phyloP scores from a whole-genome alignment of 495 filamentous ascomycete genomes.

The Hyphodiscus hymeniophilus region DNA sequence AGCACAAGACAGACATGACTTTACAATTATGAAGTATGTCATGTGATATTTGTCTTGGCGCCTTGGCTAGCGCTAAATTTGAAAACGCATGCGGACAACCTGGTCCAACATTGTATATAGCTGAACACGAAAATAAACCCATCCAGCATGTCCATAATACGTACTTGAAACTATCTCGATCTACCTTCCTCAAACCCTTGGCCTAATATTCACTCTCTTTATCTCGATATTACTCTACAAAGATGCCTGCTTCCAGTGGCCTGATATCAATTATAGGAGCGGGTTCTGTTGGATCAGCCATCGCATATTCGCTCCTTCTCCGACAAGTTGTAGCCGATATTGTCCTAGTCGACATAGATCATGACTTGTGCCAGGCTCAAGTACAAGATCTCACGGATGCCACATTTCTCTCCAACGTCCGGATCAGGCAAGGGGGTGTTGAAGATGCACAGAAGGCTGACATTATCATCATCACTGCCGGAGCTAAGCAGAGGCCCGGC shows the following conservation, averaged over 20 bases:
- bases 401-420: conserved; percentile 24
- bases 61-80: too few species aligned
- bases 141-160: too few species aligned
- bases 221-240: too few species aligned
- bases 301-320: conserved; percentile 36
- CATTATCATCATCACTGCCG: conserved; percentile 38
- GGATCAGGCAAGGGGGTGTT: conserved; percentile 28
- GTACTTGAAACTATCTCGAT: too few species aligned
- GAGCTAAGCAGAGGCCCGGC: conserved; percentile 33
- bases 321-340: conserved; percentile 29
- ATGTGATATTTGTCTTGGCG: too few species aligned
- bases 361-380: conserved; percentile 31
- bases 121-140: too few species aligned
- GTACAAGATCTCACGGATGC: conserved; percentile 38
- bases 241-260: conserved; percentile 6
- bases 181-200: too few species aligned
- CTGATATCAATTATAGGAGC: conserved; percentile 32
- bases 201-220: too few species aligned
- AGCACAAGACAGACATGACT: too few species aligned
- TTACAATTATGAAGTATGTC: too few species aligned
- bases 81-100: too few species aligned
- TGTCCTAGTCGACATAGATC: conserved; percentile 35
- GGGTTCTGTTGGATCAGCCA: conserved; percentile 36
- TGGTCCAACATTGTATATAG: too few species aligned
- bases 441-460: conserved; percentile 36